Evolutionary conservation across 768 basidiomycete genomes (phyloP).

Genomic region (Sistotremastrum niveocremeum): DNA sequence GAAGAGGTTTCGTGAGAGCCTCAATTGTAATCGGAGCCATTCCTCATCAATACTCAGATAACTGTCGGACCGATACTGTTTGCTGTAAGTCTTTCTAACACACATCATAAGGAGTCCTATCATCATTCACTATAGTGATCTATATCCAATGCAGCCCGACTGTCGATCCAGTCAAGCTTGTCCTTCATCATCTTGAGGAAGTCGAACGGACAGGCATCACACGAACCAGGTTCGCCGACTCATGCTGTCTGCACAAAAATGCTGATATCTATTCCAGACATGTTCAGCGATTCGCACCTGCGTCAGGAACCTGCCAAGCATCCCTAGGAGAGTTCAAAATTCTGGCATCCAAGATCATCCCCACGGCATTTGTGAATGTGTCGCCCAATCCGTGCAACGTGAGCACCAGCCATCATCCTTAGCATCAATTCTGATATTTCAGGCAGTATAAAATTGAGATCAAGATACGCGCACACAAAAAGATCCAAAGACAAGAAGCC

Average conservation of each 20-base stretch:
- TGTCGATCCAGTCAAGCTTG: conserved; percentile 60
- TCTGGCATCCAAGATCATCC: conserved; percentile 42
- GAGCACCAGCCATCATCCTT: conserved; percentile 7
- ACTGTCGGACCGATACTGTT: conserved; percentile 66
- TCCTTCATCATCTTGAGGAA: conserved; percentile 47
- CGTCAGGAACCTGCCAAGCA: conserved; percentile 52
- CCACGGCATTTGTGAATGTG: conserved; percentile 35
- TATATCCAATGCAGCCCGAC: conserved; percentile 74
- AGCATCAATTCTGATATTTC: background rate
- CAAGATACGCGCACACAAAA: conserved; percentile 64
- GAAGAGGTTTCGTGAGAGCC: conserved; percentile 34
- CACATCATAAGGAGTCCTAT: background rate
- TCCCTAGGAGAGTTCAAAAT: conserved; percentile 56
- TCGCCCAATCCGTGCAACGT: conserved; percentile 35
- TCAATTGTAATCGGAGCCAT: background rate
- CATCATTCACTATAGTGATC: conserved; percentile 32
- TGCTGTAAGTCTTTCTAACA: conserved; percentile 39
- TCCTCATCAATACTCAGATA: conserved; percentile 30
- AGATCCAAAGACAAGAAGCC: conserved; percentile 40
- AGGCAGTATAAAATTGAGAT: conserved; percentile 72
- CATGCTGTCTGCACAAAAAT: background rate
- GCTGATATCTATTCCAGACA: conserved; percentile 28
- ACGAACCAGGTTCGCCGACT: conserved; percentile 41
- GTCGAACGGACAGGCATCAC: conserved; percentile 50
- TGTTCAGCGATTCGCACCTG: conserved; percentile 57